Percentiles rank a stretch among this genome's conserved stretches.
These are phyloP conservation scores for Fusarium graminum DNA, from an alignment of 2,329 filamentous ascomycete genomes.

Conservation along the genomic window DNA sequence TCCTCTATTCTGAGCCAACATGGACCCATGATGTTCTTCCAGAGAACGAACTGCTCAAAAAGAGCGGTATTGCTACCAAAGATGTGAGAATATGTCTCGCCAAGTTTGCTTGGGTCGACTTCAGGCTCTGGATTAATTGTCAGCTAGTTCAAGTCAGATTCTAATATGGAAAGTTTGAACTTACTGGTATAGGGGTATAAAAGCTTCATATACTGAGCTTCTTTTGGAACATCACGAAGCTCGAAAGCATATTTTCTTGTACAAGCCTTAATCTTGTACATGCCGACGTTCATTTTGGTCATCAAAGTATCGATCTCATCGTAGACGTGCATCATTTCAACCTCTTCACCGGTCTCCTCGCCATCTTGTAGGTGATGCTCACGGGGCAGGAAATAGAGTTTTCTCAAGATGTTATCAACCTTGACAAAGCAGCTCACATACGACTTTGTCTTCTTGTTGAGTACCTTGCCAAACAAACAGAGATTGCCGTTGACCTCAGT, in stretches of 20 bases:
- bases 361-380: constrained; percentile 69
- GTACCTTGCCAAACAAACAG: constrained; percentile 95
- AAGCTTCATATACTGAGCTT: constrained; percentile 93
- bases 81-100: constrained; percentile 92
- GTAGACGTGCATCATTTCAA: constrained; percentile 91
- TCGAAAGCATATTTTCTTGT: constrained; percentile 97
- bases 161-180: constrained; percentile 4
- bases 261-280: constrained; percentile 94
- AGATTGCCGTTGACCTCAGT: constrained; percentile 91
- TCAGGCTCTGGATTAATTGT: constrained; percentile 66
- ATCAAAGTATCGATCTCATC: constrained; percentile 89
- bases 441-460: constrained; percentile 82
- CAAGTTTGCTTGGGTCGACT: constrained; percentile 75
- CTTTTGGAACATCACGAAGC: constrained; percentile 84
- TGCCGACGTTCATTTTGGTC: constrained; percentile 84
- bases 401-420: constrained; percentile 92
- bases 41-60: constrained; percentile 98
- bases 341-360: constrained; percentile 78
- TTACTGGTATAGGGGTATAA: constrained; percentile 90
- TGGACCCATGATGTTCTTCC: constrained; percentile 99
- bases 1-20: constrained; percentile 95
- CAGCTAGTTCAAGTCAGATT: constrained; percentile 22
- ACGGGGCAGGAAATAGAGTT: constrained; percentile 92
- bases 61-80: constrained; percentile 94
- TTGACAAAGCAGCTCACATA: constrained; percentile 97